Percentiles rank a stretch among this genome's conserved stretches.
Conservation (phyloP, 2,329 filamentous ascomycete species). For the Emericellopsis atlantica region DNA sequence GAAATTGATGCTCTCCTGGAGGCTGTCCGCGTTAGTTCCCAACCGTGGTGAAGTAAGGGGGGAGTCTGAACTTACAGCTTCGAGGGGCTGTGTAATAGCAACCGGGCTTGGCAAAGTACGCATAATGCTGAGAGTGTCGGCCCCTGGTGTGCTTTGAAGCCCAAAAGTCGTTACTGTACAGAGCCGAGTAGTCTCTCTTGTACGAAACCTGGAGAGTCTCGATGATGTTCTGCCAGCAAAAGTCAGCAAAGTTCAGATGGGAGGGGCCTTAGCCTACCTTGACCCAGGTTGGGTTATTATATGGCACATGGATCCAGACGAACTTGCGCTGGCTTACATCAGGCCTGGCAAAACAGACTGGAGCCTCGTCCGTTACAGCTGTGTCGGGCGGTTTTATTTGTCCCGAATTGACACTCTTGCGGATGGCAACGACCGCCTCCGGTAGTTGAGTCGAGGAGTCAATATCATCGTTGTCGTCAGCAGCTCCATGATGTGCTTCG, state of each 20-base stretch:
- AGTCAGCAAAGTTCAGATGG: not conserved
- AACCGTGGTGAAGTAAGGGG: not conserved
- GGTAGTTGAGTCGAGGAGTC: constrained; percentile 18
- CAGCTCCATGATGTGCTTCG: constrained; percentile 5
- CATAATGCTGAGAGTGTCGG: constrained; percentile 34
- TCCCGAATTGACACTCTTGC: constrained; percentile 10
- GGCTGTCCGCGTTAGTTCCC: not conserved
- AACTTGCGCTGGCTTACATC: constrained; percentile 30
- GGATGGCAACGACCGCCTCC: constrained; percentile 17
- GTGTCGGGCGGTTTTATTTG: constrained; percentile 11
- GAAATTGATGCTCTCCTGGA: too few relatives aligned
- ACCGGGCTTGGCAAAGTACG: constrained; percentile 33
- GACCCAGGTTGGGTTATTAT: constrained; percentile 45
- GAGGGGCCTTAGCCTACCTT: constrained; percentile 23
- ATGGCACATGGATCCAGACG: constrained; percentile 45
- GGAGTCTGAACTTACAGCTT: constrained; percentile 13
- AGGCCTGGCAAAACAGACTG: constrained; percentile 17
- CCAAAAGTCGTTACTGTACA: constrained; percentile 36
- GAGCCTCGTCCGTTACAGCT: constrained; percentile 14
- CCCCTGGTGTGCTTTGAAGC: constrained; percentile 32
- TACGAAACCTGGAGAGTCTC: constrained; percentile 26
- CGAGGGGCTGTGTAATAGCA: constrained; percentile 30
- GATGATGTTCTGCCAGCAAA: constrained; percentile 22
- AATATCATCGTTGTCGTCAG: constrained; percentile 11
- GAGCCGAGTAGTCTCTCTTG: constrained; percentile 20